A percentile compares a stretch with the other conserved stretches of the same genome.
phyloP scores from a whole-genome alignment of 2,329 filamentous ascomycete genomes.

The Neoascochyta sp. region DNA sequence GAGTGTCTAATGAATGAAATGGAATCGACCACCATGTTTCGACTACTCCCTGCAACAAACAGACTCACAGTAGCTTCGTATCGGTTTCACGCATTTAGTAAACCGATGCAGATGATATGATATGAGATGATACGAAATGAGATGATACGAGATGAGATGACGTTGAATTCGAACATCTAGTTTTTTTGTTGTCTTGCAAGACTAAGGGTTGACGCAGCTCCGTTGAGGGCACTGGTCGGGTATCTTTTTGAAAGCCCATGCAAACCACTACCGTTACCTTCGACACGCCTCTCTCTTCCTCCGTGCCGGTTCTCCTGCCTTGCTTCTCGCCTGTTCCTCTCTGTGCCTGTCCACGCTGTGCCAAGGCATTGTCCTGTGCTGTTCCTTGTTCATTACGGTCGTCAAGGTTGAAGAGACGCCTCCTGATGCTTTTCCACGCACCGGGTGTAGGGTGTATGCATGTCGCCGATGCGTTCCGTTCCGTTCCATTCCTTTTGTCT shows the following conservation, averaged over 20 bases:
- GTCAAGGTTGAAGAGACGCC: slow-evolving; percentile 43
- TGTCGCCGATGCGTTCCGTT: not conserved
- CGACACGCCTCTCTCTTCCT: not conserved
- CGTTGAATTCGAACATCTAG: no score
- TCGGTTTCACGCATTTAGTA: no score
- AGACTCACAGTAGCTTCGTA: no score
- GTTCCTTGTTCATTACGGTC: slow-evolving; percentile 25
- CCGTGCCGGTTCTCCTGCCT: not conserved
- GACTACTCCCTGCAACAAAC: no score
- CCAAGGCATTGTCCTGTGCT: not conserved
- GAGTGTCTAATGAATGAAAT: no score
- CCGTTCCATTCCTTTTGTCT: not conserved
- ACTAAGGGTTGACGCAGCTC: slow-evolving; percentile 8
- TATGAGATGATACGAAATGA: no score
- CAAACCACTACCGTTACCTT: no score
- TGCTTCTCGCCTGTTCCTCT: not conserved
- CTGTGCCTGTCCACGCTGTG: not conserved
- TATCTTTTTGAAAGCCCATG: slow-evolving; percentile 13
- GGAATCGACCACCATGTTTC: no score
- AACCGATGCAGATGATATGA: no score
- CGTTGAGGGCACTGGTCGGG: slow-evolving; percentile 12
- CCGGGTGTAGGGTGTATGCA: slow-evolving; percentile 5
- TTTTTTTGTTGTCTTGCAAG: slow-evolving; percentile 1
- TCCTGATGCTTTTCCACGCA: slow-evolving; percentile 22
- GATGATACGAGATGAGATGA: no score